Conservation (phyloP, 2,329 filamentous ascomycete genomes). For the Monosporascus ibericus region DNA sequence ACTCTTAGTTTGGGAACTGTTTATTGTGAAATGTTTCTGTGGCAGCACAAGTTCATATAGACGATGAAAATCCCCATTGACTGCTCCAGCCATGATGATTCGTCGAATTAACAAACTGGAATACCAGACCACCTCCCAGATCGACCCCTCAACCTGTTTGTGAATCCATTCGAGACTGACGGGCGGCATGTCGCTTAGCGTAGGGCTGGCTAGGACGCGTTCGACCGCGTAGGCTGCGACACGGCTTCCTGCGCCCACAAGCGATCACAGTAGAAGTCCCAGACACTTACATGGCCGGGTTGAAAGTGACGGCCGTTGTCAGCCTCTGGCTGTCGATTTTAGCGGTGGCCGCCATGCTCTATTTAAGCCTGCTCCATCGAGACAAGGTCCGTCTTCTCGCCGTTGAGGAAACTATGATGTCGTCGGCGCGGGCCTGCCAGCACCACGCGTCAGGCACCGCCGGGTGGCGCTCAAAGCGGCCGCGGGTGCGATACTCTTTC, state of each 20-base stretch:
- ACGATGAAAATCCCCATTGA: too few relatives aligned
- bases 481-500: constrained; percentile 17
- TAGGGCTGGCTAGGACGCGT: constrained; percentile 16
- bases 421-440: constrained; percentile 22
- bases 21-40: too few relatives aligned
- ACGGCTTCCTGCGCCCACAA: constrained; percentile 3
- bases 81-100: too few relatives aligned
- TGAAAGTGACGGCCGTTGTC: constrained; percentile 9
- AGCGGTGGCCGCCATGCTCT: constrained; percentile 2
- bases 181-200: constrained; percentile 18
- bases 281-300: constrained; percentile 24
- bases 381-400: constrained; percentile 23
- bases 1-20: too few relatives aligned
- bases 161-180: constrained; percentile 26
- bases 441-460: constrained; percentile 18
- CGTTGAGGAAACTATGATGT: constrained; percentile 26
- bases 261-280: constrained; percentile 22
- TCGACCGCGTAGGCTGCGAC: constrained; percentile 10
- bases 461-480: constrained; percentile 19
- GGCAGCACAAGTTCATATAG: too few relatives aligned
- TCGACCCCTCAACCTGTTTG: constrained; percentile 30
- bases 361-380: constrained; percentile 20
- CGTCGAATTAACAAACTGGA: too few relatives aligned
- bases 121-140: background rate
- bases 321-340: constrained; percentile 3